Base-by-base conservation (phyloP, 371 early-diverging fungal genomes). In the Lichtheimia ramosa region DNA sequence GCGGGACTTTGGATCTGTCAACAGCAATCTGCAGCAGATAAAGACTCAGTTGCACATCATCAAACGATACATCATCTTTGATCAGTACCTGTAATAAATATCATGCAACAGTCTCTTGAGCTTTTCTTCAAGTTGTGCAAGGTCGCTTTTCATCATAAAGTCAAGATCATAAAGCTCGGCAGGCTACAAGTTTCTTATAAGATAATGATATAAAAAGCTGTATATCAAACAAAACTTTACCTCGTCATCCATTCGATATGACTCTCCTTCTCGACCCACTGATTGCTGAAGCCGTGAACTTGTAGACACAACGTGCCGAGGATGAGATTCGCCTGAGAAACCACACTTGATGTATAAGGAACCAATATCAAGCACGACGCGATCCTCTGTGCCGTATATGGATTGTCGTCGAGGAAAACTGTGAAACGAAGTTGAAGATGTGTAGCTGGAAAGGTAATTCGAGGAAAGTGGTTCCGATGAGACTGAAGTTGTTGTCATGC, bases 311-410 rank as follows among this genome's bases (percentile, higher is more conserved):
- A 86, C 75, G 59, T 89, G 86, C 27, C 93, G 79, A 14, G 96
- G 96, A 40, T 83, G 78, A 18, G 89, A 73, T 70, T 95, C 96
- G 23, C 94, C 94, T 16, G 93, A 91, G 70, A 93, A 91, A 0
- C 96, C 96, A 65, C 90, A 91, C 43, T 92, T 92, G 60, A 94
- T 80, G 62, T 89, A 89, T 18, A 86, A 70, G 0, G 92, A 86
- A 10, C 95, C 95, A 60, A 96, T 78, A 68, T 95, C 95, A 14
- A 96, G 80, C 8, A 96, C 90, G 25, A 95, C 86, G 25, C 92
- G 83, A 61, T 94, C 95, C 71, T 93, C 94, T 34, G 88, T 83
- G 43, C 79, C 77, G 62, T 88, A 89, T 51, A 88, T 86, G n/a
- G 83, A 83, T 59, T 79, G 84, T 14, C 84, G 68, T 40, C 84